Evolutionary conservation across 2,329 filamentous ascomycete species (phyloP), one percentile per base, ranked within the genome.

Genomic region (Microdochium trichocladiopsis): DNA sequence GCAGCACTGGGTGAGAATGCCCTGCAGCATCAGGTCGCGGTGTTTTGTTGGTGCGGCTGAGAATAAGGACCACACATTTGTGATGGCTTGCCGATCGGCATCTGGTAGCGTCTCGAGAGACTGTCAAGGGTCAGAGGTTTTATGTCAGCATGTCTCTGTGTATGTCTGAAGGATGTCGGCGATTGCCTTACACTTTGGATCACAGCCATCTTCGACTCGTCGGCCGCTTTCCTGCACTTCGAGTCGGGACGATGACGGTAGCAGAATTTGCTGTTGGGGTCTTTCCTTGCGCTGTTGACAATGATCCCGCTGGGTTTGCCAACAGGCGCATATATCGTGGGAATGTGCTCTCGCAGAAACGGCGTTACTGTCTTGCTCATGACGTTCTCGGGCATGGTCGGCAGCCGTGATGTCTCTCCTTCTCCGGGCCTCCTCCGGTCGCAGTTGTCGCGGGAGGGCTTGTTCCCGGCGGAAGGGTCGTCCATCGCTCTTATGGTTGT

Each of bases 41-140:
- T 97, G 93, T 66, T 95, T 96, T 10, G 90, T 82, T 0, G 94
- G 94, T 1, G 94, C 92, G 37, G 94, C 94, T 1, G 93, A 97
- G 74, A 99, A 99, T 48, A 97, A 78, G 0, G 93, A 95, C 94
- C 94, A 99, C 52, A 97, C 92, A 63, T 96, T 93, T 31, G 92
- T 90, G 62, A 99, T 96, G 64, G 89, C 92, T 71, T 96, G 90
- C 70, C 96, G 91, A 67, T 99, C 94, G 58, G 82, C 84, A 56
- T 87, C 82, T 4, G 91, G 87, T 31, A 96, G 80, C 48, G 81
- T 84, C 61, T 93, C 88, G 50, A 97, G 82, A 69, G 94, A 88
- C 86, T 92, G 56, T 49, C 23, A 50, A 43, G 24, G 18, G 63
- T 57, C 57, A 54, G 25, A 25, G 25, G 33, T 10, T 2, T 41